These are phyloP conservation scores for Cornus controversa DNA, from an alignment of 148 eudicot genomes.

Conservation along the genomic window DNA sequence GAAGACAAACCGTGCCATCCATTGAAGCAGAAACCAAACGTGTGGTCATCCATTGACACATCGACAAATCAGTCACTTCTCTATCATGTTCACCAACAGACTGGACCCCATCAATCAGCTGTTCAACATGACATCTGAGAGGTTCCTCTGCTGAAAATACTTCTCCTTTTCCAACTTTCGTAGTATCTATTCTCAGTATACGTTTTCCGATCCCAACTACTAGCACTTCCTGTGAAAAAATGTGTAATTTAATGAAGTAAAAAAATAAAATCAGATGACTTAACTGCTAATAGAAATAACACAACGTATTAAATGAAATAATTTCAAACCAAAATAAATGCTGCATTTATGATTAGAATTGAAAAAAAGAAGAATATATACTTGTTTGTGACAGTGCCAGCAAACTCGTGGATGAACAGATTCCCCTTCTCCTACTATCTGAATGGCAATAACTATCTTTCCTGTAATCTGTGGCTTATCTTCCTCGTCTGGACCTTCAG, in stretches of 20 bases:
- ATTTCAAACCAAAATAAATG: neutral
- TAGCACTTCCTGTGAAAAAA: conserved; percentile 67
- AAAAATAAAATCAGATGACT: neutral
- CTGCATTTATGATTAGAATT: neutral
- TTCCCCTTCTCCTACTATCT: conserved; percentile 73
- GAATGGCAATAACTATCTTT: conserved; percentile 67
- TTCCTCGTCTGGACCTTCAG: conserved; percentile 87
- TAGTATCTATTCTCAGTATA: conserved; percentile 75
- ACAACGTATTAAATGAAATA: neutral
- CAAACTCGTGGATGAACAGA: conserved; percentile 94
- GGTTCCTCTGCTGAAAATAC: conserved; percentile 77
- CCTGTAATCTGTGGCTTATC: conserved; percentile 91
- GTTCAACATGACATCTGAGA: conserved; percentile 65
- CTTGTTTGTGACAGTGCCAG: conserved; percentile 99
- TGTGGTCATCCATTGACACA: conserved; percentile 99
- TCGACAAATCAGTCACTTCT: conserved; percentile 92
- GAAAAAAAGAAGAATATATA: conserved; percentile 24
- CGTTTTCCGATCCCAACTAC: conserved; percentile 81
- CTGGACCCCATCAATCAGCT: conserved; percentile 83
- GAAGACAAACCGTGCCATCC: conserved; percentile 88
- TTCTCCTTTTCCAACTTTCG: conserved; percentile 80
- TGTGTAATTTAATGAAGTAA: neutral
- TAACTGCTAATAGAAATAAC: neutral
- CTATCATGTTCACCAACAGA: conserved; percentile 94
- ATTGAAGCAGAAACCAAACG: conserved; percentile 92